A percentile compares a stretch with the other conserved stretches of the same genome.
Evolutionary conservation across 2,329 filamentous ascomycete genomes (phyloP).

Genomic region (Alternaria triticimaculans): DNA sequence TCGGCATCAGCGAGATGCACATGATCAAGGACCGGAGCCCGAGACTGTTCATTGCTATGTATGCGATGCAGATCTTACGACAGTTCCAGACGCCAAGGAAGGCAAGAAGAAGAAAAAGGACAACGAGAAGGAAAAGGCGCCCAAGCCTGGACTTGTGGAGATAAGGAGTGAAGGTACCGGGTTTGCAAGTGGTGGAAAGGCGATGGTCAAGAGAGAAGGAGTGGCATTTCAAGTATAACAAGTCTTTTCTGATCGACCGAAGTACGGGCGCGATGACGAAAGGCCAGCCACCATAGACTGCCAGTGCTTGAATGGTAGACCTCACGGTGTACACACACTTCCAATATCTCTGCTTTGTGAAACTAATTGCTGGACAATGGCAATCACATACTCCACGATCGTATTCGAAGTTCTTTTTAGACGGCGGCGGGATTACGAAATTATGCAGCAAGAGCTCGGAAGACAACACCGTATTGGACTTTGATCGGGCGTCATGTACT

Average conservation of each 20-base stretch:
- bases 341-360: neutral
- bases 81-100: conserved; percentile 33
- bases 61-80: conserved; percentile 78
- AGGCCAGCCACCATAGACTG: neutral
- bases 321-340: neutral
- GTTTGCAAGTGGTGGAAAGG: conserved; percentile 86
- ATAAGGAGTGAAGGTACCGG: conserved; percentile 88
- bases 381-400: neutral
- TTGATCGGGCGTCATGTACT: neutral
- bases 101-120: conserved; percentile 53
- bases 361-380: neutral
- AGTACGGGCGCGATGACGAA: neutral
- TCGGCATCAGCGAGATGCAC: conserved; percentile 55
- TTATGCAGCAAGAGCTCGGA: neutral
- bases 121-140: conserved; percentile 65
- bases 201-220: conserved; percentile 77
- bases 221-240: conserved; percentile 72
- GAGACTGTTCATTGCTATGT: conserved; percentile 77
- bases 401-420: neutral
- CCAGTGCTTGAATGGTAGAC: neutral
- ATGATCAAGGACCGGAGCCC: conserved; percentile 62
- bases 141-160: conserved; percentile 76
- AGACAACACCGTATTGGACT: neutral
- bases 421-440: neutral
- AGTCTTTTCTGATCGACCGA: neutral